Evolutionary conservation across 805 yeast genomes (phyloP).

Genomic region (Nakazawaea ernobii): DNA sequence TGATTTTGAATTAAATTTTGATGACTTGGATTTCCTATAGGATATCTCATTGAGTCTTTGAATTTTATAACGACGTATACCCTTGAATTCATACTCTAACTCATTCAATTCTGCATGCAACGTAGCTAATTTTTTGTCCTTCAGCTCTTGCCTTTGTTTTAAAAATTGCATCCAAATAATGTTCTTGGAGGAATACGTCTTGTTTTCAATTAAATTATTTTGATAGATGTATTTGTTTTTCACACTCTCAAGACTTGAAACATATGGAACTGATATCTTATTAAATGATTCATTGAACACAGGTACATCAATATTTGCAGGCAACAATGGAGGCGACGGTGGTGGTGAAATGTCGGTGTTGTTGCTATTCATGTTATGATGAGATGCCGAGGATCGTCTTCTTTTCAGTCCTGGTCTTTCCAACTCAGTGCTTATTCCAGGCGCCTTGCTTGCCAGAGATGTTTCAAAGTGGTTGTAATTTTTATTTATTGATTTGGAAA

Average conservation of each 20-base stretch:
- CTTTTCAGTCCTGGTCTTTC: not conserved
- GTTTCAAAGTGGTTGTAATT: constrained; percentile 16
- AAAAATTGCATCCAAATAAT: constrained; percentile 4
- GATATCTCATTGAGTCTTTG: not conserved
- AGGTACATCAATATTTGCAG: constrained; percentile 15
- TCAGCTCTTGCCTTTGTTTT: constrained; percentile 5
- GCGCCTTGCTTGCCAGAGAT: constrained; percentile 14
- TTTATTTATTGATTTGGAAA: constrained; percentile 18
- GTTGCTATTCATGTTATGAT: not conserved
- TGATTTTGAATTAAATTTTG: not conserved
- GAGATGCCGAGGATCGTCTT: not conserved
- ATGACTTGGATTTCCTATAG: not conserved
- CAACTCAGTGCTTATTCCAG: constrained; percentile 14
- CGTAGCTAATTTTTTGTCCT: not conserved
- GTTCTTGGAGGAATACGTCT: not conserved
- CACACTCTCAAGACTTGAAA: constrained; percentile 9
- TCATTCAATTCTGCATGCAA: not conserved
- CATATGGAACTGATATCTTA: constrained; percentile 12
- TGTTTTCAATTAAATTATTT: not conserved
- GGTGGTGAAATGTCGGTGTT: not conserved
- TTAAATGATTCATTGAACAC: constrained; percentile 19
- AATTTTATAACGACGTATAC: not conserved
- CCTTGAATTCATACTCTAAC: constrained; percentile 2
- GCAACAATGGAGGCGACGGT: constrained; percentile 14
- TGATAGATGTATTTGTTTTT: constrained; percentile 11